These are phyloP conservation scores for Lophiotrema nucula DNA, from an alignment of 495 filamentous ascomycete genomes.

Conservation along the genomic window DNA sequence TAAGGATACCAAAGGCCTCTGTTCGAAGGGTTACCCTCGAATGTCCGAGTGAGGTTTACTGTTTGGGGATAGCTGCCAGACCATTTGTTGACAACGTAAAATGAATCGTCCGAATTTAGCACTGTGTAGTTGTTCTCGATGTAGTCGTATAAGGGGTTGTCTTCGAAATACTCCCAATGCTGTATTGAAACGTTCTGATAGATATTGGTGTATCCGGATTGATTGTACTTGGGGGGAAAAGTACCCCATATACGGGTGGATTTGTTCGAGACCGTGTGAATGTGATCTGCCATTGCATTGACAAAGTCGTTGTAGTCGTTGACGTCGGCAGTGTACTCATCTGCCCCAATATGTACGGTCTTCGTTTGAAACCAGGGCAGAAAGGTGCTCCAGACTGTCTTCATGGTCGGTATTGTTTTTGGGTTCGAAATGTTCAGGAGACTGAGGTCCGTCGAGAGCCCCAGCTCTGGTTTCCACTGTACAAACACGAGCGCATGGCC, in stretches of 20 bases:
- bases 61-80: conserved; percentile 47
- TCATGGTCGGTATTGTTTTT: conserved; percentile 51
- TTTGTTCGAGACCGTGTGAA: conserved; percentile 44
- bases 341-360: conserved; percentile 54
- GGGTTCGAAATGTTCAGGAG: conserved; percentile 54
- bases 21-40: conserved; percentile 46
- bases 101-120: conserved; percentile 52
- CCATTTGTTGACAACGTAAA: conserved; percentile 52
- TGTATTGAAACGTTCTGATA: conserved; percentile 48
- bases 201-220: conserved; percentile 43
- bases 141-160: conserved; percentile 50
- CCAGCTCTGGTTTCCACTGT: conserved; percentile 50
- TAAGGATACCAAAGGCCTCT: conserved; percentile 46
- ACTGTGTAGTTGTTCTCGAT: conserved; percentile 53
- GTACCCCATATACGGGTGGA: conserved; percentile 55
- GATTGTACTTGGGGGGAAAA: conserved; percentile 45
- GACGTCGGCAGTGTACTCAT: conserved; percentile 48
- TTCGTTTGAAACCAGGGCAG: conserved; percentile 55
- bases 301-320: conserved; percentile 52
- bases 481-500: conserved; percentile 52
- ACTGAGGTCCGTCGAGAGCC: conserved; percentile 44
- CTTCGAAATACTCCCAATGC: conserved; percentile 51
- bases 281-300: conserved; percentile 49
- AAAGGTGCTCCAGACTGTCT: conserved; percentile 53
- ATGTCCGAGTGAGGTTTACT: conserved; percentile 45